Evolutionary conservation across 2,329 filamentous ascomycete species (phyloP).

Genomic region (Venturia nashicola): DNA sequence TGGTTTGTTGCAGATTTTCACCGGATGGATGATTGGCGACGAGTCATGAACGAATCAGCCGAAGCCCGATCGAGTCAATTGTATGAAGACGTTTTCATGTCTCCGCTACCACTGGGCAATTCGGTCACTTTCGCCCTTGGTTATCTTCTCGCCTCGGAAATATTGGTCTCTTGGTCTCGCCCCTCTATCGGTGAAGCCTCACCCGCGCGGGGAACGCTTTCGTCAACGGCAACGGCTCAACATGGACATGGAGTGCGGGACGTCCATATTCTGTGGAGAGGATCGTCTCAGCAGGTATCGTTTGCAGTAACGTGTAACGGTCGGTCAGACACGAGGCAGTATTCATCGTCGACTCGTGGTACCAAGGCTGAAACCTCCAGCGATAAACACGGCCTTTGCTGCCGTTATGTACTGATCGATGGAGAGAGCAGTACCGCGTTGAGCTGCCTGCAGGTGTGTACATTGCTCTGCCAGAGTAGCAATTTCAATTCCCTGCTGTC

Average conservation of each 20-base stretch:
- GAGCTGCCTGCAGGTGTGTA: background rate
- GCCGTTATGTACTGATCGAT: background rate
- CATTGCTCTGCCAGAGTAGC: background rate
- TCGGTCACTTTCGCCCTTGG: background rate
- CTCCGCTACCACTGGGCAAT: background rate
- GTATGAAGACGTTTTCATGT: background rate
- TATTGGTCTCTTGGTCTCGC: background rate
- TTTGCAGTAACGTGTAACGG: background rate
- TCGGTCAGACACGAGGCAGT: background rate
- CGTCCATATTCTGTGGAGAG: background rate
- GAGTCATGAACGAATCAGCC: background rate
- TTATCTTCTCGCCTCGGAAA: background rate
- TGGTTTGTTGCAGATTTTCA: background rate
- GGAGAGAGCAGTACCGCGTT: background rate
- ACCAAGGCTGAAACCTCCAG: background rate
- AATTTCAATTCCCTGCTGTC: background rate
- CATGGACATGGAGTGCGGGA: background rate
- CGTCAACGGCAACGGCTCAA: background rate
- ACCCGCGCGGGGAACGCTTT: background rate
- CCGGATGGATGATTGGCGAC: background rate
- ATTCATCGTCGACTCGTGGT: background rate
- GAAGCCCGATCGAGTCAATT: background rate
- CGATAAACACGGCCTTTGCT: background rate
- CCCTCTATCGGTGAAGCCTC: background rate
- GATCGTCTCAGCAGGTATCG: background rate